A percentile compares a stretch with the other conserved stretches of the same genome.
phyloP scores from a whole-genome alignment of 805 yeast species.

The Vanderwaltozyma polyspora region DNA sequence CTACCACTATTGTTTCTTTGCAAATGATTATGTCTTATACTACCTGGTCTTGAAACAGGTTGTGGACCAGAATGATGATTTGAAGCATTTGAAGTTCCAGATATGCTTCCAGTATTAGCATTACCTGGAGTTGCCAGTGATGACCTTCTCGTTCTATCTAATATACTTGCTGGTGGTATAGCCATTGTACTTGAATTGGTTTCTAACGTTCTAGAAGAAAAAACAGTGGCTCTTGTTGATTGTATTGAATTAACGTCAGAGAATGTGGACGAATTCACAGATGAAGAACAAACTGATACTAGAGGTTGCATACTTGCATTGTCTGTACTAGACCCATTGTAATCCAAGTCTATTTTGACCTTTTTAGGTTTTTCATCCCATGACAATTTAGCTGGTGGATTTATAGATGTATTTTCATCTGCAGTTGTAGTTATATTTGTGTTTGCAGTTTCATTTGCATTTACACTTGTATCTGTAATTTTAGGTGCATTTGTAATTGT shows the following conservation, averaged over 20 bases:
- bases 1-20: constrained; percentile 13
- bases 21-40: constrained; percentile 12
- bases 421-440: neutral
- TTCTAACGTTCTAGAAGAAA: constrained; percentile 30
- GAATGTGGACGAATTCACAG: constrained; percentile 29
- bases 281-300: constrained; percentile 26
- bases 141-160: constrained; percentile 36
- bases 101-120: neutral
- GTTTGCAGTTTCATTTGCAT: neutral
- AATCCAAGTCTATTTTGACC: constrained; percentile 1
- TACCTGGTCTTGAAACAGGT: constrained; percentile 10
- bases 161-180: constrained; percentile 62
- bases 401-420: neutral
- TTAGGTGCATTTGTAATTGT: too few relatives aligned
- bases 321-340: constrained; percentile 20
- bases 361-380: constrained; percentile 16
- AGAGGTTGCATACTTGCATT: constrained; percentile 26
- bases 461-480: too few relatives aligned
- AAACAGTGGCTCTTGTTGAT: constrained; percentile 28
- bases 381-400: constrained; percentile 7
- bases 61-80: neutral
- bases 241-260: constrained; percentile 27
- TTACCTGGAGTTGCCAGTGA: constrained; percentile 3
- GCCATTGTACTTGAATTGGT: constrained; percentile 58
- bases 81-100: neutral